Evolutionary conservation across 208 protist genomes (phyloP).

Genomic region (Crithidia bombi): DNA sequence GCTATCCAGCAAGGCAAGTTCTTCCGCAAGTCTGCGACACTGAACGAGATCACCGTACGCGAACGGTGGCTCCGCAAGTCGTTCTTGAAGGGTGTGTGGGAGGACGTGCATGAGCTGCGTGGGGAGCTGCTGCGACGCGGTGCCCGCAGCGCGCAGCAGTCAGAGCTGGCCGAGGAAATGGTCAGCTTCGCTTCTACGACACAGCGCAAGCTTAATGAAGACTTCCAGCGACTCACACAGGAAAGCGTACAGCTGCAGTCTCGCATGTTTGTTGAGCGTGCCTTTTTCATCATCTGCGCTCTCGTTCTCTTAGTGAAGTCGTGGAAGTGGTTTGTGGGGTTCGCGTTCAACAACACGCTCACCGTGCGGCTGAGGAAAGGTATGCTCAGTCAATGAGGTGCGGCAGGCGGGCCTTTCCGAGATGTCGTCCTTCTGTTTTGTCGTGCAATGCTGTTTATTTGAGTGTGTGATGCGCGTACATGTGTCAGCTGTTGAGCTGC

Average conservation of each 20-base stretch:
- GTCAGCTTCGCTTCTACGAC: constrained; percentile 81
- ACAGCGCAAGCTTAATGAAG: constrained; percentile 87
- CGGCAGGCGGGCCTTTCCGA: neutral
- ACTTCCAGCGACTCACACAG: constrained; percentile 89
- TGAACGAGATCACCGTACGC: constrained; percentile 87
- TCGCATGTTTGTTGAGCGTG: constrained; percentile 78
- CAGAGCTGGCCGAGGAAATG: constrained; percentile 90
- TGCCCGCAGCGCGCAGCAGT: constrained; percentile 88
- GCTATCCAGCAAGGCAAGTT: constrained; percentile 84
- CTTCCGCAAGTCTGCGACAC: constrained; percentile 79
- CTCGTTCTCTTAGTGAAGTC: constrained; percentile 81
- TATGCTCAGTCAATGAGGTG: constrained; percentile 47
- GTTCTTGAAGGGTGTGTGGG: constrained; percentile 88
- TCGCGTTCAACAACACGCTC: constrained; percentile 74
- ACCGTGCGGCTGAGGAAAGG: constrained; percentile 71
- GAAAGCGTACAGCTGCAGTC: constrained; percentile 80
- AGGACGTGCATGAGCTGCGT: constrained; percentile 89
- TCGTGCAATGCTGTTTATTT: neutral
- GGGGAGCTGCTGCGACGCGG: constrained; percentile 87
- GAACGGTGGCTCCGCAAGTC: constrained; percentile 90
- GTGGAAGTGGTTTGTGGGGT: constrained; percentile 73
- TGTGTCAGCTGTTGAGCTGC: neutral
- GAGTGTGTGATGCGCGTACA: neutral
- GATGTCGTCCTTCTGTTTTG: neutral
- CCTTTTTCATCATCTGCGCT: constrained; percentile 49